These are phyloP conservation scores for Salix brachista DNA, from an alignment of 345 rosid genomes.

Conservation along the genomic window DNA sequence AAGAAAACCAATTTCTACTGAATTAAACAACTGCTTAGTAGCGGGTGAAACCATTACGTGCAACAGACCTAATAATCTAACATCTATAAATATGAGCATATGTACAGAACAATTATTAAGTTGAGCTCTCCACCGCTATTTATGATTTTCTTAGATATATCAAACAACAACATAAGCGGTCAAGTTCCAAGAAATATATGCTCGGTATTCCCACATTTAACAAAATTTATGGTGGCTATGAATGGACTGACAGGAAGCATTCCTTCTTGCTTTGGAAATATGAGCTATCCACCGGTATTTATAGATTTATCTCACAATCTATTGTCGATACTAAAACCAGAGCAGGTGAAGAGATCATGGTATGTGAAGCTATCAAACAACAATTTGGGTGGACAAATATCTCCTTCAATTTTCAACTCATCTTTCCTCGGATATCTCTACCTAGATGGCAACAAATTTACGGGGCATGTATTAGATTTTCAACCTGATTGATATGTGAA, in stretches of 20 bases:
- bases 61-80: too few species aligned
- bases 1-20: too few species aligned
- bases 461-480: not conserved
- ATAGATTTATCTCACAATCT: slow-evolving; percentile 21
- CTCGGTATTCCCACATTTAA: not conserved
- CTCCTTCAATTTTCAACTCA: not conserved
- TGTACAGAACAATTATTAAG: too few species aligned
- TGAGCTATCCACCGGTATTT: fast-evolving
- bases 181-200: slow-evolving; percentile 11
- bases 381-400: not conserved
- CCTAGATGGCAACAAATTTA: slow-evolving; percentile 8
- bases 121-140: too few species aligned
- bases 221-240: not conserved
- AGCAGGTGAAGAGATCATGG: not conserved
- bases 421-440: not conserved
- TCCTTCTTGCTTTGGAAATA: slow-evolving; percentile 16
- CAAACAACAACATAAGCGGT: not conserved
- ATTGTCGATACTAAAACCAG: not conserved
- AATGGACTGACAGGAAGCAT: slow-evolving; percentile 20
- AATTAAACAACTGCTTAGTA: too few species aligned
- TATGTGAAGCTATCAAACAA: not conserved
- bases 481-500: too few species aligned
- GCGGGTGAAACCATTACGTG: too few species aligned
- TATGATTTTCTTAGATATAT: not conserved
- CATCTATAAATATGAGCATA: too few species aligned